Conservation (phyloP, 164 flowering plant species). For the Chloranthus sessilifolius region DNA sequence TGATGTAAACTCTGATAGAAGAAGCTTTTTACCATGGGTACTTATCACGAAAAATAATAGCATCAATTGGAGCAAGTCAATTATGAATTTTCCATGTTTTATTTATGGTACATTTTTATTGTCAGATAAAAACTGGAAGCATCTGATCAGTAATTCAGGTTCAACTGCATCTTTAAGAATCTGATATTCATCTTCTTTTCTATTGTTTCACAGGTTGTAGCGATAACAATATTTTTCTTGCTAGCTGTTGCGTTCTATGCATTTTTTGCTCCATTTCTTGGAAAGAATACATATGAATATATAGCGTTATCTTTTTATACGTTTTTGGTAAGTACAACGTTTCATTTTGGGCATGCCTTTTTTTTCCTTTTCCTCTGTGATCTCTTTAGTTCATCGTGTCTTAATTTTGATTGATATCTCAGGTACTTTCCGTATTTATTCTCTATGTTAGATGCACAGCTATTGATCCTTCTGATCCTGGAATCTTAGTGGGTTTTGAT, state of each 20-base stretch:
- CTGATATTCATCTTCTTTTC: constrained; percentile 5
- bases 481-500: constrained; percentile 55
- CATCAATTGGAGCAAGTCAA: background rate
- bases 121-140: too few relatives aligned
- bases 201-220: constrained; percentile 58
- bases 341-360: background rate
- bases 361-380: background rate
- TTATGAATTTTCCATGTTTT: background rate
- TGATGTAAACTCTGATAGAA: too few relatives aligned
- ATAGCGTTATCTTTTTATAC: constrained; percentile 77
- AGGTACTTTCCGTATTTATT: constrained; percentile 75
- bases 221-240: constrained; percentile 84
- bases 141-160: background rate
- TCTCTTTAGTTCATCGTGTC: constrained; percentile 3
- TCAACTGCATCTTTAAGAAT: background rate
- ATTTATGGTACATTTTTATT: too few relatives aligned
- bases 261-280: constrained; percentile 93
- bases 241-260: constrained; percentile 86
- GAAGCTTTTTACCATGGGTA: background rate
- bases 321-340: constrained; percentile 52
- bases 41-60: background rate
- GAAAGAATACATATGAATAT: constrained; percentile 65
- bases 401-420: constrained; percentile 15
- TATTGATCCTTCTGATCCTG: constrained; percentile 96
- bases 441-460: constrained; percentile 88